Evolutionary conservation across 2,329 filamentous ascomycete genomes (phyloP), one percentile per base, ranked within the genome.

Genomic region (Neonectria ditissima): DNA sequence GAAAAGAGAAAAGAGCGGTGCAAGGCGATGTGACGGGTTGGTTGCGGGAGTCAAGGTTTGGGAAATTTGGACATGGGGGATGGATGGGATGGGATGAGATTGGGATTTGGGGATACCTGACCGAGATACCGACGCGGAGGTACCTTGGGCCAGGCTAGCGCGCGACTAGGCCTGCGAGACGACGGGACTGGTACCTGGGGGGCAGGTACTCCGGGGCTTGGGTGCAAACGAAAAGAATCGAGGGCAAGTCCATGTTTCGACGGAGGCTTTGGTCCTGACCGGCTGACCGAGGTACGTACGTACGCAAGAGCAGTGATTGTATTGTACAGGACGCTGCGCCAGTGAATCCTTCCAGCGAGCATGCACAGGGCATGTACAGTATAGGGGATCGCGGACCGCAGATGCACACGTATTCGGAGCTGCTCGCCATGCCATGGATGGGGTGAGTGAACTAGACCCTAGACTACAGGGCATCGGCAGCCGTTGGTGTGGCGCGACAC

Each of bases 1-100:
- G 41, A 51, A 32, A 45, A 39, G 22, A 47, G 47, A 48, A 47
- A 47, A 20, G 26, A 37, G 51, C 32, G 50, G 37, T 55, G 61
- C 44, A 43, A 62, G 41, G 45, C 47, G 54, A 48, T 47, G 54
- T 45, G 44, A 60, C 54, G 30, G 55, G 57, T 56, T 56, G 43
- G 59, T 45, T 50, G 62, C 43, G 61, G 58, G 51, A 61, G 54
- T 57, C 58, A 62, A 65, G 62, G 62, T 62, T 65, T 30, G 47
- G 47, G 59, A 62, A 62, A 62, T 62, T 62, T 62, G 58, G 50
- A 62, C 60, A 63, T 63, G 60, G 60, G 55, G 56, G 48, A 56
- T 57, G 59, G 34, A 54, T 54, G 50, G 53, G 32, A 41, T 26
- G 44, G 55, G 18, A 62, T 39, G 57, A 54, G 59, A 62, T 58